Base-by-base conservation (phyloP, 148 eudicot genomes). In the Amaranthus palmeri region DNA sequence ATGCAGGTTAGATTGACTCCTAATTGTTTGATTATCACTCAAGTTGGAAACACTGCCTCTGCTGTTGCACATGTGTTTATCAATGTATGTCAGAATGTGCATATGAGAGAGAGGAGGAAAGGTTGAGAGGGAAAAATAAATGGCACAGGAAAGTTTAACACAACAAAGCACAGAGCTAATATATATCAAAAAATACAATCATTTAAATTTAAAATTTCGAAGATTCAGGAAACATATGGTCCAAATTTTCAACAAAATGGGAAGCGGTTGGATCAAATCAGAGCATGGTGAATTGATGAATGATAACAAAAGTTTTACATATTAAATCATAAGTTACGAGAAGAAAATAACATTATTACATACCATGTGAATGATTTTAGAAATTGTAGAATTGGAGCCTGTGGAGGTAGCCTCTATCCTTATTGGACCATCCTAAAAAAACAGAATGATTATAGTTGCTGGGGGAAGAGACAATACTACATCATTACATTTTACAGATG, bases 361-460 rank as follows among this genome's bases (percentile, higher is more conserved):
- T 25, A 92, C 96, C 98, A 88, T 81, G 73, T 80, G 84, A 78
- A 93, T 86, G 76, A 93, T 90, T 85, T 90, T 90, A 62, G 96
- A 81, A 73, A 93, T 93, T 70, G 92, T 88, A 73, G 98, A 93
- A 79, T 90, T 87, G 78, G 96, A 87, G 64, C 98, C 96, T 6
- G 98, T 90, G 75, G 92, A 87, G 78, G 88, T 83, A 67, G 98
- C 93, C 83, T 85, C 92, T 78, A 93, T 77, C 77, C 89, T 93
- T 71, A 93, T 71, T 48, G 98, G 98, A 78, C 98, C 98, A 83
- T 88, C 98, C 98, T 90, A 88, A 66, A 83, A 77, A 15, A 69
- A 58, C 53, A 41, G 43, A 17, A 53, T 70, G 36, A 2, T 25
- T 25, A 25, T 25, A 25, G 36, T 25, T 2, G 36, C 36, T 25